Evolutionary conservation across 768 basidiomycete genomes (phyloP), one percentile per base, ranked within the genome.

Genomic region (Phylloporus sp.): DNA sequence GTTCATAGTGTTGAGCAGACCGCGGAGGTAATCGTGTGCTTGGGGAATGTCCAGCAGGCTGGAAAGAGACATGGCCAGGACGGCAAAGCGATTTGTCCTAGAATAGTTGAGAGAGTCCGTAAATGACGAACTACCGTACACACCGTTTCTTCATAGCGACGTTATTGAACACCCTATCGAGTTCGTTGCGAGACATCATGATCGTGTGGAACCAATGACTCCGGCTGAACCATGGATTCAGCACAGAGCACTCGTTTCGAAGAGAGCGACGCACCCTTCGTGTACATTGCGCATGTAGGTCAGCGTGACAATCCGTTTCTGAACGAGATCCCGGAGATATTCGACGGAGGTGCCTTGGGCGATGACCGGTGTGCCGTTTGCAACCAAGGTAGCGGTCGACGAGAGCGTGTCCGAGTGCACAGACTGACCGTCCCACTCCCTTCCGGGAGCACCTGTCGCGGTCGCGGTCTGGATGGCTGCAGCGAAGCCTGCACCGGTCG

Each of bases 171-270:
- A 78, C 79, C 40, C 73, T 78, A 47, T 88, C 84, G 4, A 93
- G 78, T 44, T 91, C 91, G 15, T 70, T 57, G 38, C 78, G 79
- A 44, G 84, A 81, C 57, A 93, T 78, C 59, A 87, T 75, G 55
- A 93, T 82, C 11, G 91, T 93, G 62, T 90, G 86, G 59, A 89
- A 89, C 90, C 90, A 91, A 61, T 90, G 84, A 52, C 81, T 82
- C 44, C 81, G 82, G 43, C 90, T 91, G 60, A 22, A 23, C 26
- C 9, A 3, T 32, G 31, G 17, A 27, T 24, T 53, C 36, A 55
- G 42, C 11, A 44, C 37, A 46, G 17, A 27, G 27, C 20, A 8
- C 34, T 32, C 8, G 32, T 14, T 39, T 35, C 28, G 29, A 44
- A 23, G 37, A 42, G 38, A 4, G 18, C 36, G 40, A 75, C 82